Conservation (phyloP, 176 grass and related monocot species). For the Alopecurus myosuroides region DNA sequence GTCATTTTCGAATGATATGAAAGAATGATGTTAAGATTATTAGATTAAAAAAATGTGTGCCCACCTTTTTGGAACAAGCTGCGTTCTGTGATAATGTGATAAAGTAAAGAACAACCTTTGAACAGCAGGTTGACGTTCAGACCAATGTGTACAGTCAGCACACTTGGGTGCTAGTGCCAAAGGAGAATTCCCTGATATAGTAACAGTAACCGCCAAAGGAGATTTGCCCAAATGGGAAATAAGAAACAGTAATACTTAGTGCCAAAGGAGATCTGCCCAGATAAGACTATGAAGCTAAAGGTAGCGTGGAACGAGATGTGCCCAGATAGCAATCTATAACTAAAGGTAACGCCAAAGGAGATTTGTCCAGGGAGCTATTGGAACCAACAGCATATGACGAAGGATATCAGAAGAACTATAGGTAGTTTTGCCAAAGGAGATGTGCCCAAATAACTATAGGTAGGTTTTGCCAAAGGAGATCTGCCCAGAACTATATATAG, state of each 20-base stretch:
- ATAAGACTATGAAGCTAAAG: slow-evolving; percentile 8
- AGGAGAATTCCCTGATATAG: slow-evolving; percentile 19
- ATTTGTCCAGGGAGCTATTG: slow-evolving; percentile 39
- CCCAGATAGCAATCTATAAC: slow-evolving; percentile 28
- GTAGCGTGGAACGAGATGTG: slow-evolving; percentile 75
- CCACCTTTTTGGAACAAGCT: slow-evolving; percentile 28
- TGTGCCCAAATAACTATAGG: slow-evolving; percentile 41
- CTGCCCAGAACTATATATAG: not conserved
- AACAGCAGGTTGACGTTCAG: slow-evolving; percentile 1
- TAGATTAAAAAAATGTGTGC: not conserved
- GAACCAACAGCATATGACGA: slow-evolving; percentile 34
- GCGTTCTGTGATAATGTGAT: not conserved
- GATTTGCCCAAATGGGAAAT: slow-evolving; percentile 31
- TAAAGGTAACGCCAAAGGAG: slow-evolving; percentile 71
- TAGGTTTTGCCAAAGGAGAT: slow-evolving; percentile 13
- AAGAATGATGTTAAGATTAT: not conserved
- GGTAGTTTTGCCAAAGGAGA: slow-evolving; percentile 85
- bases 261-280: slow-evolving; percentile 53
- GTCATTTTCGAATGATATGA: not conserved
- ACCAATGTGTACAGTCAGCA: slow-evolving; percentile 14
- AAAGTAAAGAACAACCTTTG: slow-evolving; percentile 14
- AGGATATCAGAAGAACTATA: slow-evolving; percentile 56
- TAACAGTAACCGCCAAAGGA: slow-evolving; percentile 24
- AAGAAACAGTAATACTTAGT: slow-evolving; percentile 9
- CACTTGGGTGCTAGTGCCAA: slow-evolving; percentile 26